phyloP scores from a whole-genome alignment of 2,329 filamentous ascomycete species.

The Penicillium sp. region DNA sequence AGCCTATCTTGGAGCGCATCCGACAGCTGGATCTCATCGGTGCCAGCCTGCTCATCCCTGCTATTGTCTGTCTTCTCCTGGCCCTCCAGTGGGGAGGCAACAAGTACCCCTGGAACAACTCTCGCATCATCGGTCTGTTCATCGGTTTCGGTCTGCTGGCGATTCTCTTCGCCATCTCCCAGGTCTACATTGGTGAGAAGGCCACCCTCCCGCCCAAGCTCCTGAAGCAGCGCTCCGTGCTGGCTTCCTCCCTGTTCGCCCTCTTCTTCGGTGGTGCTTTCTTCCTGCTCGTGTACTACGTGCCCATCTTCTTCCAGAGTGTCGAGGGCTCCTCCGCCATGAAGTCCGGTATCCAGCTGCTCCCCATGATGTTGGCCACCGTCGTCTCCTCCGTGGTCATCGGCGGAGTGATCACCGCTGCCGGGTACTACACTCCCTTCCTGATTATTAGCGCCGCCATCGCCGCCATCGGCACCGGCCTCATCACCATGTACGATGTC shows the following conservation, averaged over 20 bases:
- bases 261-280: conserved; percentile 14
- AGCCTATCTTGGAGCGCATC: conserved; percentile 24
- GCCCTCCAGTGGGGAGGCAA: conserved; percentile 31
- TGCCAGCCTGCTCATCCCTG: conserved; percentile 33
- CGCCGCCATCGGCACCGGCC: conserved; percentile 25
- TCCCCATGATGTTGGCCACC: conserved; percentile 28
- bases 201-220: conserved; percentile 55
- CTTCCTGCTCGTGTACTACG: conserved; percentile 22
- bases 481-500: conserved; percentile 29
- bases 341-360: conserved; percentile 27
- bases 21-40: conserved; percentile 44
- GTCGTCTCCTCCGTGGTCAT: conserved; percentile 14
- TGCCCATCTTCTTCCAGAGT: conserved; percentile 37
- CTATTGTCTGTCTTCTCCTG: conserved; percentile 27
- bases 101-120: conserved; percentile 27
- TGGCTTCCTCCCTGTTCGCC: conserved; percentile 33
- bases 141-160: conserved; percentile 30
- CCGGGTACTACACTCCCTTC: conserved; percentile 36
- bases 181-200: conserved; percentile 51
- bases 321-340: conserved; percentile 28
- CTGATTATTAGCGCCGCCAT: conserved; percentile 25
- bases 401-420: conserved; percentile 9
- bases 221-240: conserved; percentile 48
- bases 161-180: conserved; percentile 47
- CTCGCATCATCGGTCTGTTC: conserved; percentile 26